phyloP scores from a whole-genome alignment of 2,329 filamentous ascomycete species.

The Neonectria neomacrospora region DNA sequence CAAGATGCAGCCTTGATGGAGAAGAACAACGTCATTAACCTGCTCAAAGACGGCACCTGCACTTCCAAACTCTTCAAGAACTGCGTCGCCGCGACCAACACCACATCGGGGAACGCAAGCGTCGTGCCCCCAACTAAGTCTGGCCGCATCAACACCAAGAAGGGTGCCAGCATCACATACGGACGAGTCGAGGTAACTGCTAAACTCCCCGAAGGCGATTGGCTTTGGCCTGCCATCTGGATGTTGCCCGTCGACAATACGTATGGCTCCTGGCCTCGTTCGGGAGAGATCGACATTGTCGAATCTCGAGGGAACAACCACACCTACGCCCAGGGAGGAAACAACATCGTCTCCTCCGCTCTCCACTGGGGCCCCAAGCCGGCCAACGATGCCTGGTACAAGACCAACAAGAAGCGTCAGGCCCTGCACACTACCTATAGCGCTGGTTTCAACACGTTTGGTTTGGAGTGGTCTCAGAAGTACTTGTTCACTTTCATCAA shows the following conservation, averaged over 20 bases:
- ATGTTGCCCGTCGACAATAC: slow-evolving; percentile 79
- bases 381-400: slow-evolving; percentile 83
- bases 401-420: slow-evolving; percentile 80
- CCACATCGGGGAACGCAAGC: slow-evolving; percentile 73
- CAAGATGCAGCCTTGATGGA: slow-evolving; percentile 75
- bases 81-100: slow-evolving; percentile 80
- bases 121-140: slow-evolving; percentile 83
- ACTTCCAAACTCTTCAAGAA: slow-evolving; percentile 65
- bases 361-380: slow-evolving; percentile 84
- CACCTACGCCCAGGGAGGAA: slow-evolving; percentile 79
- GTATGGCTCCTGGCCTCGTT: slow-evolving; percentile 82
- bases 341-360: slow-evolving; percentile 82
- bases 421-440: slow-evolving; percentile 81
- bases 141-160: slow-evolving; percentile 80
- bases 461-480: slow-evolving; percentile 87
- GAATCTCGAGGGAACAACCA: slow-evolving; percentile 87
- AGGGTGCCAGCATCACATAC: slow-evolving; percentile 78
- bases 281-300: slow-evolving; percentile 85
- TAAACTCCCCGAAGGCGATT: slow-evolving; percentile 80
- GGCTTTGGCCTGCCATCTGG: slow-evolving; percentile 94
- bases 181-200: slow-evolving; percentile 84
- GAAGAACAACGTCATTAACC: slow-evolving; percentile 74
- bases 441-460: slow-evolving; percentile 77
- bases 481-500: slow-evolving; percentile 91
- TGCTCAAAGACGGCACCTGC: slow-evolving; percentile 73